phyloP scores from a whole-genome alignment of 768 basidiomycete species.

The Chalciporus pseudorubinellus region DNA sequence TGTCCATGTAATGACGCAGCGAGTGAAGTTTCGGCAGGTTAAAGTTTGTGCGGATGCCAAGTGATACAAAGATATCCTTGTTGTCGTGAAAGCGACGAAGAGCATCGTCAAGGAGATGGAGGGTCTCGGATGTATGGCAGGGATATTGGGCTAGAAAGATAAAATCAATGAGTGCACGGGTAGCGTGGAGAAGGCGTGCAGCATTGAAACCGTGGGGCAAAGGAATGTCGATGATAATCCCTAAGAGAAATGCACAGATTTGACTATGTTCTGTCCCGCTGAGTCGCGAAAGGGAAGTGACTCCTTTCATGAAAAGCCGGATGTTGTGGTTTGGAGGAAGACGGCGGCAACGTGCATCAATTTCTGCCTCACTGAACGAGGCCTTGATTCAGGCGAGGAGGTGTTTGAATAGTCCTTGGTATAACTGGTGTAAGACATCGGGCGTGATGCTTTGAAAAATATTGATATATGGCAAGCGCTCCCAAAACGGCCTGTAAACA shows the following conservation, averaged over 20 bases:
- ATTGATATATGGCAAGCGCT: conserved; percentile 28
- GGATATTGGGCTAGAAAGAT: background rate
- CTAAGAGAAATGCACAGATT: background rate
- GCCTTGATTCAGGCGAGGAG: conserved; percentile 27
- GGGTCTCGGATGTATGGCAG: background rate
- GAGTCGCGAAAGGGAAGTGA: background rate
- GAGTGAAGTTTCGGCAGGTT: too few species aligned
- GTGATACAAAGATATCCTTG: too few species aligned
- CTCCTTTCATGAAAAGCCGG: background rate
- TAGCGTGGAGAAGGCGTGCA: background rate
- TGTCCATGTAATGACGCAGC: too few species aligned
- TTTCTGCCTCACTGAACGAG: background rate
- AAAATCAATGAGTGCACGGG: background rate
- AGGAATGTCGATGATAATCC: background rate
- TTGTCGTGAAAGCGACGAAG: too few species aligned
- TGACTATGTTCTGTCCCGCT: background rate
- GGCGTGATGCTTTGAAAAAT: conserved; percentile 27
- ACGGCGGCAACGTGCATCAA: background rate
- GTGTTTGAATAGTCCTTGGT: conserved; percentile 37
- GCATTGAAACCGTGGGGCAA: background rate
- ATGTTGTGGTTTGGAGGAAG: background rate
- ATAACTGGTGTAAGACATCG: conserved; percentile 36
- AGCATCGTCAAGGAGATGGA: too few species aligned
- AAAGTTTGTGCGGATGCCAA: too few species aligned
- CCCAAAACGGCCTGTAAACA: conserved; percentile 21